Evolutionary conservation across 2,329 filamentous ascomycete genomes (phyloP).

Genomic region (Bipolaris zeicola): DNA sequence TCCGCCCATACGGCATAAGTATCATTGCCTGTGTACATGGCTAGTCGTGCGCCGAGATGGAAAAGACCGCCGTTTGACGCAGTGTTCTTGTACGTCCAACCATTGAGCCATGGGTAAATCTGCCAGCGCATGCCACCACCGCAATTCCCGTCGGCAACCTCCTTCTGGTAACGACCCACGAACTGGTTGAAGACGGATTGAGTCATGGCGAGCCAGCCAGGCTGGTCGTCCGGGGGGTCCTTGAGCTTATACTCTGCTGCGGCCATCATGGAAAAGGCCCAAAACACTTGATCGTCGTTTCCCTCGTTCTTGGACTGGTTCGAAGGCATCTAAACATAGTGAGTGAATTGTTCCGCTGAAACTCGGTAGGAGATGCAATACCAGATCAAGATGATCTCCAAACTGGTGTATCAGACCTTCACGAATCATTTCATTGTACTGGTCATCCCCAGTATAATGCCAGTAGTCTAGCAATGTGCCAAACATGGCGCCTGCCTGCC

Average conservation of each 20-base stretch:
- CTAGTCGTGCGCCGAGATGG: slow-evolving; percentile 46
- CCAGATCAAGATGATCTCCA: slow-evolving; percentile 37
- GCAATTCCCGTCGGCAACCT: slow-evolving; percentile 32
- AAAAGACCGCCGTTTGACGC: slow-evolving; percentile 48
- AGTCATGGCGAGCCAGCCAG: slow-evolving; percentile 53
- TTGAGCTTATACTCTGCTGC: slow-evolving; percentile 60
- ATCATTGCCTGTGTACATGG: slow-evolving; percentile 46
- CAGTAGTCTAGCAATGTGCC: slow-evolving; percentile 79
- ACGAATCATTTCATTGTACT: slow-evolving; percentile 71
- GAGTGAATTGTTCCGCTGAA: too few relatives aligned
- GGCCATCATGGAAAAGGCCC: slow-evolving; percentile 62
- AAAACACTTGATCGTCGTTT: slow-evolving; percentile 65
- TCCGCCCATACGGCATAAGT: slow-evolving; percentile 47
- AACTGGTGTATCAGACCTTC: slow-evolving; percentile 51
- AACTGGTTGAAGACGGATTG: slow-evolving; percentile 49
- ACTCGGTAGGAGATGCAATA: slow-evolving; percentile 10
- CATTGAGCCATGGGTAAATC: slow-evolving; percentile 43
- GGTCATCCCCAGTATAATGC: slow-evolving; percentile 76
- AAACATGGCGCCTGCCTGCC: slow-evolving; percentile 76
- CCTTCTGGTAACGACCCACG: slow-evolving; percentile 39
- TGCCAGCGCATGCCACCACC: slow-evolving; percentile 47
- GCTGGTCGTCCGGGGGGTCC: slow-evolving; percentile 47
- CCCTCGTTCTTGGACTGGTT: slow-evolving; percentile 52
- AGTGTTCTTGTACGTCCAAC: slow-evolving; percentile 49
- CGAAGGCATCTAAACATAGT: slow-evolving; percentile 33